Evolutionary conservation across 1,284 basidiomycete genomes (phyloP), one percentile per base, ranked within the genome.

Genomic region (Irpex sp.): DNA sequence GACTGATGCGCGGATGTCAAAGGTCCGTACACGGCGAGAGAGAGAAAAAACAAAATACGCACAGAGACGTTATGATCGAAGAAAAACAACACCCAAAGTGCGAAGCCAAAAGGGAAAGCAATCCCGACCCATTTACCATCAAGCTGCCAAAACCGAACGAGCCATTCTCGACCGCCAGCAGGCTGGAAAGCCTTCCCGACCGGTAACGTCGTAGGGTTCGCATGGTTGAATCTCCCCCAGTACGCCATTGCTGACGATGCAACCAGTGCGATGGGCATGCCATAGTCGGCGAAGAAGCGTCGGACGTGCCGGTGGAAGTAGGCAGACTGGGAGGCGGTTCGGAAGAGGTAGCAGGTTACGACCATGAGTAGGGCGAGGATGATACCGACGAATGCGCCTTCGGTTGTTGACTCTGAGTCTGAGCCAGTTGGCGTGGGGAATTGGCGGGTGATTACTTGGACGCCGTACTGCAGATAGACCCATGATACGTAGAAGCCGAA

Each of bases 401-500:
- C 77, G 1, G 73, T 56, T 1, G 63, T 60, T 16, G 65, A 51
- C 2, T 67, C 64, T n/a, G 65, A 61, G 2, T 64, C 35, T 0
- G 39, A 45, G 1, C 6, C 0, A 14, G 59, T 53, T 2, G 67
- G 37, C 35, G 80, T 74, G 56, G 72, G 63, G 72, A 94, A 86
- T 69, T 93, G 89, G 49, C 91, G 82, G 0, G 88, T 91, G 63
- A 91, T 76, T 23, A 94, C 85, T 75, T 94, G 92, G 9, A 93
- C 84, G 18, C 93, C 92, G 64, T 94, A 94, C 74, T 94, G 90
- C n/a, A 94, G 82, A 69, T 95, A 96, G 1, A 94, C 87, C 85
- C 86, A 89, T 14, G 86, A 86, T 4, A 95, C 92, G 71, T 94
- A 94, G 73, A 96, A 94, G 2, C 95, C 94, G 70, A 96, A 96